phyloP scores from a whole-genome alignment of 78 protist genomes.

The Dictyostelium discoideum region dicty_2.7 NC_007090.3:3027501-3028000 shows the following conservation, averaged over 20 bases:
- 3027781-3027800: constrained; percentile 8
- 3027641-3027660: background rate
- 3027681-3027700: background rate
- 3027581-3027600: background rate
- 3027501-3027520: no score
- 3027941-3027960: background rate
- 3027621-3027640: background rate
- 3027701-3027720: background rate
- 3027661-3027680: background rate
- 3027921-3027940: background rate
- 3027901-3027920: background rate
- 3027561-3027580: background rate
- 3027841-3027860: constrained; percentile 8
- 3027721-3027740: background rate
- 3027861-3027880: constrained; percentile 30
- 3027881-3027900: background rate
- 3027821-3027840: background rate
- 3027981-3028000: background rate
- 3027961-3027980: constrained; percentile 1
- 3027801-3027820: constrained; percentile 4
- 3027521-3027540: background rate
- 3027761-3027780: background rate
- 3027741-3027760: background rate
- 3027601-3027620: background rate
- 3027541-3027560: background rate